Evolutionary conservation across 78 protist species (phyloP), one percentile per base, ranked within the genome.

Genomic region (Trichosphaerium sp.): DNA sequence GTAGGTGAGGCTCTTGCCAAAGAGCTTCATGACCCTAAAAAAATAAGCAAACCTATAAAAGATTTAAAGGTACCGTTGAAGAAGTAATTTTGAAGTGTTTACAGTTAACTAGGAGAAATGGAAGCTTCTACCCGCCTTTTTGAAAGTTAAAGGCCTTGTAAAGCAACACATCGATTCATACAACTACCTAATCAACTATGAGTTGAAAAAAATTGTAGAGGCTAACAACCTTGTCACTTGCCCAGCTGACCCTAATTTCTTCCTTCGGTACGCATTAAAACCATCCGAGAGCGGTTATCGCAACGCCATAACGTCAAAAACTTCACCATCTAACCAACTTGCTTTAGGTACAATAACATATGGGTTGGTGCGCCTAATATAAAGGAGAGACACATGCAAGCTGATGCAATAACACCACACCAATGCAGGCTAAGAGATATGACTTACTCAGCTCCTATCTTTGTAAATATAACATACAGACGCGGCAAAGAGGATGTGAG

Each of bases 401-500:
- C 35, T 12, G 37, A 31, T 18, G n/a, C 15, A 37, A 32, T 81
- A 15, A 74, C 90, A 28, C 98, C 98, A 28, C 83, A 90, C 28
- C 74, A 90, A 42, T 96, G 99, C 85, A 83, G 99, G 21, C 86
- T 96, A 26, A 78, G 99, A 12, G 98, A 93, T 78, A 59, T 93
- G 83, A 95, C 99, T 0, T 98, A 98, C 73, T 42, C 94, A 1
- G 99, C 99, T 12, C 94, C 85, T 14, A 88, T 98, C 35, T 18
- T 12, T 1, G 99, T 89, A 10, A 88, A 92, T 69, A 26, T 98
- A 8, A 90, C 75, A 68, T 97, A 92, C 78, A 81, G 84, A 32
- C 67, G 88, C 41, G 88, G 86, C n/a, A 59, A 41, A 23, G 7
- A n/a, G n/a, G n/a, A n/a, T n/a, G n/a, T n/a, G n/a, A n/a, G n/a